A percentile compares a stretch with the other conserved stretches of the same genome.
These are phyloP conservation scores for Lepidopterella palustris DNA, from an alignment of 495 filamentous ascomycete genomes.

Conservation along the genomic window DNA sequence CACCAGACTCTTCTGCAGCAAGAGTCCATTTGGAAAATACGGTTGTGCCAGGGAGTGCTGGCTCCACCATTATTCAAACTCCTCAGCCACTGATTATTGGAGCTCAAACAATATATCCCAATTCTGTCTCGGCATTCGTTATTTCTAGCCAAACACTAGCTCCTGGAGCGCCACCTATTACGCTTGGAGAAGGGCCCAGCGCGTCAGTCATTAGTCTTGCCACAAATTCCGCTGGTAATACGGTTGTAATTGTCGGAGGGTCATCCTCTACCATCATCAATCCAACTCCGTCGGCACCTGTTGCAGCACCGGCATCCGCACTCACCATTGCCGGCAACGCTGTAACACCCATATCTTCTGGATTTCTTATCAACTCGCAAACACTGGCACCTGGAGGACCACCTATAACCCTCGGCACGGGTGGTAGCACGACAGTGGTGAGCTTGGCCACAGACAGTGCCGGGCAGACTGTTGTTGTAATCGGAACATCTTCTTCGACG, in stretches of 20 bases:
- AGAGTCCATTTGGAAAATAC: too few relatives aligned
- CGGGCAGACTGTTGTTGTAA: slow-evolving; percentile 13
- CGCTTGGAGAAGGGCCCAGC: slow-evolving; percentile 6
- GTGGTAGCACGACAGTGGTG: not conserved
- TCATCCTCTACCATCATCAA: slow-evolving; percentile 1
- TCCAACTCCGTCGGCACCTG: not conserved
- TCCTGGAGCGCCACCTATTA: not conserved
- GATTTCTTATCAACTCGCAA: slow-evolving; percentile 3
- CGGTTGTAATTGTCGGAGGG: slow-evolving; percentile 5
- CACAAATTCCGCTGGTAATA: not conserved
- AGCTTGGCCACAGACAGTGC: slow-evolving; percentile 1
- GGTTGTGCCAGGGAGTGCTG: too few relatives aligned
- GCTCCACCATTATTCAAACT: too few relatives aligned
- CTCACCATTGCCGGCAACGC: slow-evolving; percentile 1
- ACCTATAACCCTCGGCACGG: slow-evolving; percentile 11
- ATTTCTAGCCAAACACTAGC: not conserved
- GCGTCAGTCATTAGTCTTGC: slow-evolving; percentile 11
- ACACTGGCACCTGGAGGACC: slow-evolving; percentile 9
- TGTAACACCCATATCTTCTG: not conserved
- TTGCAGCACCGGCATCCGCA: not conserved
- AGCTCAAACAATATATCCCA: not conserved
- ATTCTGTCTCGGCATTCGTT: not conserved
- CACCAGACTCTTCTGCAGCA: not conserved
- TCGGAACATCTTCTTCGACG: not conserved
- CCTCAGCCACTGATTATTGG: not conserved